Evolutionary conservation across 345 rosid genomes (phyloP), one percentile per base, ranked within the genome.

Genomic region (Gossypium rotundifolium): DNA sequence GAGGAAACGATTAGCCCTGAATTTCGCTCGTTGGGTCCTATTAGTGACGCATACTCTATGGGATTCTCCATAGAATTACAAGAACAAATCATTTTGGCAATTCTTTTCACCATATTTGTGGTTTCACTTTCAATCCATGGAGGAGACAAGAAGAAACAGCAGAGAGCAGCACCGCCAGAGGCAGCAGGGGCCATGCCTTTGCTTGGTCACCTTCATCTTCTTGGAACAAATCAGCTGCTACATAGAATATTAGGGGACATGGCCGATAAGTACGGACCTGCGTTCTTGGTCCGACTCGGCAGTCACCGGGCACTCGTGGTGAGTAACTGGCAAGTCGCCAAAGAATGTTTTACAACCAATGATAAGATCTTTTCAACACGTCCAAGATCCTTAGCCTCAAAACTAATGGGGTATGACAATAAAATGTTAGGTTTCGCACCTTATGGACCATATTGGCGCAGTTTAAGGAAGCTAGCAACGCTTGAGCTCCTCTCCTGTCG

Each of bases 281-380:
- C 82, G 5, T 85, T 88, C 78, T 54, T 76, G 23, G 52, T 86
- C 72, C 83, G 83, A 55, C 77, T 90, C 4, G 94, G 90, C 13
- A 77, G 72, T 23, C 83, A 65, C 25, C 77, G 70, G 14, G 78
- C 85, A 27, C 65, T 86, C 45, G 90, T 90, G 58, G 84, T 90
- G 27, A 76, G 75, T 45, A 72, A 77, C 63, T 79, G 74, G 42
- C 87, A 88, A 69, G 75, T 83, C n/a, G 86, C 81, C 12, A 87
- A 82, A 51, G 89, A 90, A 52, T 88, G 94, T 77, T 85, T 86
- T 76, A 85, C 89, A 14, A 79, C 66, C 14, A 85, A 89, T 69
- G 97, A 91, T 80, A 85, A 78, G 74, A 85, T 81, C 2, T 72
- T 88, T 25, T 85, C 88, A 77, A 85, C 88, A 17, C 87, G 93